Evolutionary conservation across 2,329 filamentous ascomycete genomes (phyloP), one percentile per base, ranked within the genome.

Genomic region (Aspergillus sp.): DNA sequence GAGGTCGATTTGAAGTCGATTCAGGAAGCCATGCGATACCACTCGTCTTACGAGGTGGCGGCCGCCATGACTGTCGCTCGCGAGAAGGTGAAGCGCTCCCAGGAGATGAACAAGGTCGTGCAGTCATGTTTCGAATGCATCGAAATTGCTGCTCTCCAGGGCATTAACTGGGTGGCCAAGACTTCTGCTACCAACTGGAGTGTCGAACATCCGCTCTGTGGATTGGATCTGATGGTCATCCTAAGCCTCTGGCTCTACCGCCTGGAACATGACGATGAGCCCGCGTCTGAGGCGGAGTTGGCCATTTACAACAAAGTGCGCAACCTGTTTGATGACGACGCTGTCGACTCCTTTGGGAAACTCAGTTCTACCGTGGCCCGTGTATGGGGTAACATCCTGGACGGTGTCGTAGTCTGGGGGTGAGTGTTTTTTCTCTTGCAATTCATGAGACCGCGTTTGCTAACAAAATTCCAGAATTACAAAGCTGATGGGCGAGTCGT

Each of bases 381-480:
- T 60, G 81, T 97, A 41, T 98, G 93, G 93, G 93, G 91, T 59
- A 91, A 88, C 54, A 96, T 97, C 85, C 83, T 97, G 55, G 93
- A 97, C 65, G 93, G 96, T 72, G 93, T 97, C 53, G 91, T 97
- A 57, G 93, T 98, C 51, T 97, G 93, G 93, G 93, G 93, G 89
- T 95, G 84, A 81, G 89, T 86, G 44, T 52, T 28, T 62, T 55
- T 62, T 52, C 26, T 44, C 8, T 19, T 19, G 19, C 19, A 19
- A 19, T 19, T 19, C 19, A 19, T 19, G 19, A 19, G 8, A 41
- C 33, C 7, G 10, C 26, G 19, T 19, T 12, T 32, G 41, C 52
- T 57, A 52, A 58, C 44, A 5, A 5, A 42, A 19, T 19, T 45
- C 47, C 47, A 73, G 70, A 52, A 73, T 73, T 50, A 71, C 73